Percentiles rank a stretch among this genome's conserved stretches.
phyloP scores from a whole-genome alignment of 2,329 filamentous ascomycete genomes.

The Myriosclerotinia curreyana region DNA sequence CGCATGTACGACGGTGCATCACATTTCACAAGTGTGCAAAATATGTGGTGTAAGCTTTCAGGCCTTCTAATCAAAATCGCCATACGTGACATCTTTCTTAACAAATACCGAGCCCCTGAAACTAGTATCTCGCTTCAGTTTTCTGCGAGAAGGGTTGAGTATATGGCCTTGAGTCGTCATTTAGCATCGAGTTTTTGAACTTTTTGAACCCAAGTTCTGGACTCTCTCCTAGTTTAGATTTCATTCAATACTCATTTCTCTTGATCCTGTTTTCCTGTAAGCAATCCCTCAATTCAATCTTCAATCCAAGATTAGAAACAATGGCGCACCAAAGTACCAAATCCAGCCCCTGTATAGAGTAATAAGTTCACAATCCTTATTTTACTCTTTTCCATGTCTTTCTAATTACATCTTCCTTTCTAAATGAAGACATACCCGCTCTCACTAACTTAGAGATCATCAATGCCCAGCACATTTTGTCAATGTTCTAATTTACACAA shows the following conservation, averaged over 20 bases:
- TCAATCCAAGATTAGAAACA: not conserved
- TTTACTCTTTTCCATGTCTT: not conserved
- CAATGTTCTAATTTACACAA: too few relatives aligned
- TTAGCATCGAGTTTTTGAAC: not conserved
- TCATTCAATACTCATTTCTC: not conserved
- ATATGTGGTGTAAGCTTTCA: not conserved
- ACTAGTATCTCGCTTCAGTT: not conserved
- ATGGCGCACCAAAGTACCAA: not conserved
- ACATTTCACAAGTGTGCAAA: not conserved
- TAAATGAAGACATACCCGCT: not conserved
- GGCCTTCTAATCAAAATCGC: not conserved
- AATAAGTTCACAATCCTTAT: not conserved
- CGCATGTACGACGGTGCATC: not conserved
- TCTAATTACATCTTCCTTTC: not conserved
- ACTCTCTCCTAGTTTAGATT: not conserved
- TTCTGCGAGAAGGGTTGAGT: not conserved
- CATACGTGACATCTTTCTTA: not conserved
- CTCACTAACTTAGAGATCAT: conserved; percentile 8
- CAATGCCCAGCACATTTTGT: conserved; percentile 4
- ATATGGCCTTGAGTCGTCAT: not conserved
- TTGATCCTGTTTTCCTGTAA: not conserved
- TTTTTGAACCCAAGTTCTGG: too few relatives aligned
- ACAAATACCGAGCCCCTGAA: not conserved
- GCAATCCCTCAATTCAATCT: not conserved
- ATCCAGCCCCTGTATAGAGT: not conserved